Percentiles rank a stretch among this genome's conserved stretches.
Conservation (phyloP, 257 asterid species). For the Plantago ovata region DNA sequence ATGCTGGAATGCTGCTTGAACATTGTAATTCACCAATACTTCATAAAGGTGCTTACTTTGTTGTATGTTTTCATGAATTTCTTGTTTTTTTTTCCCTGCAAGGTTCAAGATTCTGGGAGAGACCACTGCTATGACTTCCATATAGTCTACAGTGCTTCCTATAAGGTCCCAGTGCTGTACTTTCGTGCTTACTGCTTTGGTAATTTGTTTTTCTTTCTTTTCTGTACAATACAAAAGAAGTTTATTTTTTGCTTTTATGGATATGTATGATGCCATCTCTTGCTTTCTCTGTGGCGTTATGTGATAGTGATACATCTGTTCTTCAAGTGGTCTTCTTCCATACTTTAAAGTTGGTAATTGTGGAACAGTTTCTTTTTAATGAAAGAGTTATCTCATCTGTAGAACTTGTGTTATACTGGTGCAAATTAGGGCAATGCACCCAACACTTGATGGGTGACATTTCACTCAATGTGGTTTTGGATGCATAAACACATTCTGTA, state of each 20-base stretch:
- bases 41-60: background rate
- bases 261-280: background rate
- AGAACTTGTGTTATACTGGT: no score
- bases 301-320: constrained; percentile 9
- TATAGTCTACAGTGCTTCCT: constrained; percentile 59
- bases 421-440: no score
- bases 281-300: constrained; percentile 5
- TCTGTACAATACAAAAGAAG: no score
- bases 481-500: background rate
- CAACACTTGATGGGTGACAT: no score
- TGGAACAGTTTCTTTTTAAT: background rate
- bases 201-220: constrained; percentile 28
- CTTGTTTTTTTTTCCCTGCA: constrained; percentile 20
- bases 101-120: constrained; percentile 45
- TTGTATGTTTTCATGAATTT: background rate
- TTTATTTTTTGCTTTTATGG: no score
- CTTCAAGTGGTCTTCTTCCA: background rate
- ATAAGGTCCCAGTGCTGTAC: constrained; percentile 82
- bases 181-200: constrained; percentile 74
- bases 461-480: background rate
- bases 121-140: constrained; percentile 71
- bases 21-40: background rate
- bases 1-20: background rate
- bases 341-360: no score
- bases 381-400: background rate